phyloP scores from a whole-genome alignment of 805 yeast species.

The Zygoascus flipseniorum region DNA sequence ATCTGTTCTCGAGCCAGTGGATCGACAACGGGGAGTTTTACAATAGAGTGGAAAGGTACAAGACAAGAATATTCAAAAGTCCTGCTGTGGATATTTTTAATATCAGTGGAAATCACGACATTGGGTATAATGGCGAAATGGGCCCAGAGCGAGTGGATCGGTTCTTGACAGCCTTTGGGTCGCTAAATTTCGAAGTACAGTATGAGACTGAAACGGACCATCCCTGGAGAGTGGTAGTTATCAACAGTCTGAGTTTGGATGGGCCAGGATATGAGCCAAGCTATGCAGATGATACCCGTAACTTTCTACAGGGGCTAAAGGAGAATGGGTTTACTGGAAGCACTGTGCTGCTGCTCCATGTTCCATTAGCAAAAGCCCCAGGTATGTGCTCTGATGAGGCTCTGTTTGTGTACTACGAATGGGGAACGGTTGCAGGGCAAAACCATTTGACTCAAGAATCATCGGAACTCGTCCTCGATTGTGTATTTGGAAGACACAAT shows the following conservation, averaged over 20 bases:
- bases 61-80: constrained; percentile 25
- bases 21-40: constrained; percentile 78
- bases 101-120: constrained; percentile 90
- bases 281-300: constrained; percentile 59
- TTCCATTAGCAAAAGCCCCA: constrained; percentile 74
- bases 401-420: constrained; percentile 49
- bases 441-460: constrained; percentile 70
- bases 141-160: constrained; percentile 86
- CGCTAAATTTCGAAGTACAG: constrained; percentile 74
- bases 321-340: constrained; percentile 55
- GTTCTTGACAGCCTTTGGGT: constrained; percentile 66
- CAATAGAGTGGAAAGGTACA: constrained; percentile 62
- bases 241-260: constrained; percentile 76
- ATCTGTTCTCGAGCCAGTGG: constrained; percentile 91
- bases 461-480: constrained; percentile 57
- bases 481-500: constrained; percentile 52
- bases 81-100: constrained; percentile 46
- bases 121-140: constrained; percentile 92
- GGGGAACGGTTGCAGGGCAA: constrained; percentile 70
- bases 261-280: constrained; percentile 81
- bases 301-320: constrained; percentile 55
- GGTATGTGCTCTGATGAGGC: constrained; percentile 91
- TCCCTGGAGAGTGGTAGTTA: constrained; percentile 80
- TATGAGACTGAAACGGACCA: constrained; percentile 28
- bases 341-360: constrained; percentile 77